Percentiles rank a stretch among this genome's conserved stretches.
Conservation (phyloP, 2,329 filamentous ascomycete species). For the Mollisiaceae sp. region DNA sequence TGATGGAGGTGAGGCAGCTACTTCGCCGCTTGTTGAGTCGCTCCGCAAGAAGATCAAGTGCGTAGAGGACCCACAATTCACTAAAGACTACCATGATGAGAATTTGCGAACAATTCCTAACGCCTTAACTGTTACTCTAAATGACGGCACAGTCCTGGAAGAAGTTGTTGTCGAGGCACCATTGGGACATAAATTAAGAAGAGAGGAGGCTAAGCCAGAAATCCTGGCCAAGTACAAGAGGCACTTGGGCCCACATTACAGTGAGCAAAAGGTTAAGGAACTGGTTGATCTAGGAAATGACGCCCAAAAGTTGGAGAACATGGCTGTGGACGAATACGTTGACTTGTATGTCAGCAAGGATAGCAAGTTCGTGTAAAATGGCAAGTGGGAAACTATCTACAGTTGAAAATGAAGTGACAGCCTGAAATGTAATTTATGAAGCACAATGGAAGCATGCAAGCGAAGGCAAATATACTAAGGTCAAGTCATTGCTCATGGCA, state of each 20-base stretch:
- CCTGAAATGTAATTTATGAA: background rate
- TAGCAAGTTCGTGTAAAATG: conserved; percentile 59
- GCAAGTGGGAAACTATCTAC: background rate
- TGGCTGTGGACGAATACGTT: conserved; percentile 91
- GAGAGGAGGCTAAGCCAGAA: conserved; percentile 97
- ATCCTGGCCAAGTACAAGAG: conserved; percentile 95
- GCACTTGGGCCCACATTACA: conserved; percentile 85
- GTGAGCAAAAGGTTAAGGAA: conserved; percentile 77
- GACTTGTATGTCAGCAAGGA: conserved; percentile 75
- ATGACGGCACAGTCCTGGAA: conserved; percentile 89
- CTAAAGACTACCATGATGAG: conserved; percentile 93
- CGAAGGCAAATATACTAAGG: background rate
- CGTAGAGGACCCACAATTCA: conserved; percentile 95
- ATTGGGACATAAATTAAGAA: conserved; percentile 85
- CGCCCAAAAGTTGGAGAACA: conserved; percentile 74
- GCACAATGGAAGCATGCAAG: background rate
- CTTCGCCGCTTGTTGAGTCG: conserved; percentile 85
- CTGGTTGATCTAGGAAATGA: conserved; percentile 82
- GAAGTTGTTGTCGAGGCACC: conserved; percentile 94
- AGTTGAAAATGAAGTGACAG: background rate
- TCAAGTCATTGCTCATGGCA: background rate
- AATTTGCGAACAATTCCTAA: conserved; percentile 95
- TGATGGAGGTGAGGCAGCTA: conserved; percentile 90
- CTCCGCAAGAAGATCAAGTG: conserved; percentile 94
- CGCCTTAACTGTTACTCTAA: conserved; percentile 90